These are phyloP conservation scores for Priceomyces melissophilus DNA, from an alignment of 805 yeast genomes.

Conservation along the genomic window DNA sequence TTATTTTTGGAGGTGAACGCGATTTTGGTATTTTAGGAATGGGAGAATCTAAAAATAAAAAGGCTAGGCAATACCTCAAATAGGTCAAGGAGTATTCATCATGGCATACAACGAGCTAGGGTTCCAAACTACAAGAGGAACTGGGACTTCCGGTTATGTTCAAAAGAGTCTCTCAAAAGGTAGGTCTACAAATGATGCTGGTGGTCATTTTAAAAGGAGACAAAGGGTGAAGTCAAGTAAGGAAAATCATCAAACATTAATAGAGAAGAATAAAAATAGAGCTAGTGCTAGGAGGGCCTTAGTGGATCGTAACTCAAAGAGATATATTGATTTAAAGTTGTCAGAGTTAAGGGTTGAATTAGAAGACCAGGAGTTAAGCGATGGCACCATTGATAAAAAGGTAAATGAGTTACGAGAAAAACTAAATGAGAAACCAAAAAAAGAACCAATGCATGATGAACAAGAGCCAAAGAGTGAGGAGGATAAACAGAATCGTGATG, in stretches of 20 bases:
- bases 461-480: background rate
- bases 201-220: conserved; percentile 37
- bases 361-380: conserved; percentile 46
- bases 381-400: conserved; percentile 19
- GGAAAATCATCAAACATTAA: conserved; percentile 14
- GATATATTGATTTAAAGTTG: conserved; percentile 44
- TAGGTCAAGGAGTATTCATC: too few species aligned
- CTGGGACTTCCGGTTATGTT: conserved; percentile 62
- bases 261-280: conserved; percentile 11
- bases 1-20: too few species aligned
- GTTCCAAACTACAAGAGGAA: conserved; percentile 52
- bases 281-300: conserved; percentile 21
- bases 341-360: conserved; percentile 49
- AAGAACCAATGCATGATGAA: background rate
- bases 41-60: too few species aligned
- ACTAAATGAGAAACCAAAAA: conserved; percentile 7
- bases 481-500: too few species aligned
- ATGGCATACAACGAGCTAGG: conserved; percentile 35
- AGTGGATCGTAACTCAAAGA: conserved; percentile 29
- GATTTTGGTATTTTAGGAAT: too few species aligned
- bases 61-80: too few species aligned
- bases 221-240: conserved; percentile 19
- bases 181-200: conserved; percentile 16
- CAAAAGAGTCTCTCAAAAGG: conserved; percentile 41
- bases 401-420: conserved; percentile 19